Percentiles rank a stretch among this genome's conserved stretches.
Conservation (phyloP, 2,329 filamentous ascomycete genomes). For the Xenoacremonium recifei region DNA sequence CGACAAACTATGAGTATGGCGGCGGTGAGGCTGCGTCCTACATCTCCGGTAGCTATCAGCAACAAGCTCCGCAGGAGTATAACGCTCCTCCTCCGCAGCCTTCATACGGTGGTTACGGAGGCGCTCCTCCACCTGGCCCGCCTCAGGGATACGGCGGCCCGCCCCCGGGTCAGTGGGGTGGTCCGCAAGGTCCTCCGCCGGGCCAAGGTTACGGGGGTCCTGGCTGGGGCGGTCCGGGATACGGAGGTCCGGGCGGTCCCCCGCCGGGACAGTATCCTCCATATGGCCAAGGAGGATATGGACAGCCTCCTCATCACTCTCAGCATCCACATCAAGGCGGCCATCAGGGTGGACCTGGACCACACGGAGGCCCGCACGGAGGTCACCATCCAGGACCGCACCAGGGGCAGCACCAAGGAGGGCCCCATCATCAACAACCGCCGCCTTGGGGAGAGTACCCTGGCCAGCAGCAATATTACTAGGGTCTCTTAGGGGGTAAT, state of each 20-base stretch:
- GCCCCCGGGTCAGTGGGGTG: conserved; percentile 30
- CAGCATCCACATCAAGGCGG: conserved; percentile 20
- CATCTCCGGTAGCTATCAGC: conserved; percentile 19
- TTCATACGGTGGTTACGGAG: conserved; percentile 33
- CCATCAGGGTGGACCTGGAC: no score
- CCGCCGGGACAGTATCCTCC: conserved; percentile 21
- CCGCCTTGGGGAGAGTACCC: conserved; percentile 37
- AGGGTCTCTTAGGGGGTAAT: conserved; percentile 1
- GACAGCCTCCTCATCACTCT: conserved; percentile 19
- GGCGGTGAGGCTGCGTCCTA: conserved; percentile 27
- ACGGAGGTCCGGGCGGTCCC: conserved; percentile 23
- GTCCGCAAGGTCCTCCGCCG: conserved; percentile 18
- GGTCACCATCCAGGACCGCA: no score
- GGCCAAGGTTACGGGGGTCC: conserved; percentile 28
- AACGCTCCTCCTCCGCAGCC: conserved; percentile 32
- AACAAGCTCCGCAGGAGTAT: conserved; percentile 17
- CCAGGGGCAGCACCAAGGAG: no score
- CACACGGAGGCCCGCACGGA: no score
- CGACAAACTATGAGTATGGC: conserved; percentile 41
- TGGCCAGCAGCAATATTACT: conserved; percentile 37
- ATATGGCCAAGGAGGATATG: conserved; percentile 18
- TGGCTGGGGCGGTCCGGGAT: conserved; percentile 26
- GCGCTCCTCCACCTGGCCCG: conserved; percentile 26
- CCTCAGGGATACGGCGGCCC: conserved; percentile 28
- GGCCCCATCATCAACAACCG: conserved; percentile 20